Evolutionary conservation across 2,329 filamentous ascomycete genomes (phyloP).

Genomic region (Delphinella strobiligena): DNA sequence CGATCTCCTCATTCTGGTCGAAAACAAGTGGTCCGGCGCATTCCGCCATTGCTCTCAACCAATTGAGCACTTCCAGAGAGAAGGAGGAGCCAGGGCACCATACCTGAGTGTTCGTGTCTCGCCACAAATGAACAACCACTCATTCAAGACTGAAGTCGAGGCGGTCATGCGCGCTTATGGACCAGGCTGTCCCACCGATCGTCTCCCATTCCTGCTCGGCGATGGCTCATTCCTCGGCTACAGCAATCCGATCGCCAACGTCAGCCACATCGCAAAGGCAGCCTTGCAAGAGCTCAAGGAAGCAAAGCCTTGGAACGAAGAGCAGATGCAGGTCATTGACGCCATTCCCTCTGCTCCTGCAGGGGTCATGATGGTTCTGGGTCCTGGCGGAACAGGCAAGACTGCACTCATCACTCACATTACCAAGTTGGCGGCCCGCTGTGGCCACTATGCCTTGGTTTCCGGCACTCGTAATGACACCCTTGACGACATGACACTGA

Average conservation of each 20-base stretch:
- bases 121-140: background rate
- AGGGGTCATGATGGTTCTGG: background rate
- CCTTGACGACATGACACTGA: background rate
- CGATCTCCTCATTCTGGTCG: background rate
- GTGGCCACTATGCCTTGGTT: background rate
- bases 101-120: background rate
- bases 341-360: background rate
- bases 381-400: slow-evolving; percentile 1
- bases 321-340: background rate
- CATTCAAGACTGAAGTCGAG: background rate
- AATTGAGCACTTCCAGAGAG: background rate
- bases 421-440: background rate
- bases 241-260: background rate
- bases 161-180: background rate
- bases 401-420: slow-evolving; percentile 1
- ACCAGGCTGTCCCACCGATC: background rate
- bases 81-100: background rate
- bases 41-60: background rate
- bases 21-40: background rate
- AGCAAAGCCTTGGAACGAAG: background rate
- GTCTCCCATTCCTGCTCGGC: background rate
- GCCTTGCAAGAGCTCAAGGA: background rate
- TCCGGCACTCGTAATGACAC: background rate
- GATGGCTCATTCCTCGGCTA: background rate
- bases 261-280: background rate